These are phyloP conservation scores for Saksenaea oblongispora DNA, from an alignment of 371 early-diverging fungal genomes.

Conservation along the genomic window DNA sequence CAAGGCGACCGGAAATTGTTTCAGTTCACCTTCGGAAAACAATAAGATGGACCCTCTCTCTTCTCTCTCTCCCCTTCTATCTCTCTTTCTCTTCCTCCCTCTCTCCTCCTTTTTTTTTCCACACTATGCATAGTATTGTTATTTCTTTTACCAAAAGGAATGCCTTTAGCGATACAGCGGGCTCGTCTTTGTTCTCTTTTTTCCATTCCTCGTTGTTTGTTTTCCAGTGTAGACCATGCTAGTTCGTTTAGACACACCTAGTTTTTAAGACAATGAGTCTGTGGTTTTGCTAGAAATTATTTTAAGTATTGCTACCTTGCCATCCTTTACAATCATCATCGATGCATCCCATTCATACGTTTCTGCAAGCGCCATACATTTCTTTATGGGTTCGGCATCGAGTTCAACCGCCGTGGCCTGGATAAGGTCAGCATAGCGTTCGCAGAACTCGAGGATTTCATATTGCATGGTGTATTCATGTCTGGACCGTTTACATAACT, in stretches of 20 bases:
- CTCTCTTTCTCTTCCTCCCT: neutral
- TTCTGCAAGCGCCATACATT: conserved; percentile 48
- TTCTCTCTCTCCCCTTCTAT: no score
- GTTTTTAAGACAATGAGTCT: neutral
- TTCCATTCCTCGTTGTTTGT: conserved; percentile 42
- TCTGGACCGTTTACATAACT: conserved; percentile 49
- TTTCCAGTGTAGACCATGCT: conserved; percentile 69
- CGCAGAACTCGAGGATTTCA: conserved; percentile 56
- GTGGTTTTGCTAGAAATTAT: neutral
- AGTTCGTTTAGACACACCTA: conserved; percentile 67
- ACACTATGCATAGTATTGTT: neutral
- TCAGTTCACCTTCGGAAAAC: neutral
- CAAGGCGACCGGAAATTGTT: neutral
- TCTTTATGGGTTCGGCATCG: conserved; percentile 27
- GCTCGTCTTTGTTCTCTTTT: conserved; percentile 29
- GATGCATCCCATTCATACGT: conserved; percentile 9
- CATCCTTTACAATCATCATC: conserved; percentile 4
- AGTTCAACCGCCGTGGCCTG: conserved; percentile 38
- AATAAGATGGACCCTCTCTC: neutral
- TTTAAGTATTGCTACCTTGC: conserved; percentile 9
- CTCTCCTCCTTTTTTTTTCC: neutral
- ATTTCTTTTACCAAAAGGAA: conserved; percentile 22
- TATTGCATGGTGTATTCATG: conserved; percentile 59
- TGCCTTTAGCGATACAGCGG: conserved; percentile 16
- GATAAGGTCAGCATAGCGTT: conserved; percentile 63